Evolutionary conservation across 108 stramenopile genomes (phyloP), one percentile per base, ranked within the genome.

Genomic region (Skeletonema marinoi): DNA sequence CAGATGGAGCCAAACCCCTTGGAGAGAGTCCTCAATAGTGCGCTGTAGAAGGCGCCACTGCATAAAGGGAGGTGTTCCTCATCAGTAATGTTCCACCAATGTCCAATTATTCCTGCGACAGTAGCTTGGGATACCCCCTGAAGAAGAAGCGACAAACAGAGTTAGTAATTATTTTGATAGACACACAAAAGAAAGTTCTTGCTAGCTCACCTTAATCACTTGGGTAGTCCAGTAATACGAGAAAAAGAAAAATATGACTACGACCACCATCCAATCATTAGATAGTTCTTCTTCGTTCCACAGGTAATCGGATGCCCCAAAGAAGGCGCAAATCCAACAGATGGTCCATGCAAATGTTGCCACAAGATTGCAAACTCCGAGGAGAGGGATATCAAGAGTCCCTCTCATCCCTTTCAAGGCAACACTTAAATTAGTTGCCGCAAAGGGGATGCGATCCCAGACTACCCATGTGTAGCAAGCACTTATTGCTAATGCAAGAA

Each of bases 1-100:
- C 90, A 91, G 17, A 97, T 93, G 36, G 88, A 87, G 7, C 96
- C 96, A 81, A 95, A 89, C 19, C 87, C 84, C 41, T 54, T 76
- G 6, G 88, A 85, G 11, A 85, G 39, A 66, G 78, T 77, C 31
- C 87, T 75, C 48, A 74, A 69, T 3, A 96, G 41, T 25, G 87
- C 84, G n/a, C 64, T 65, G 16, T 58, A 56, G 17, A 82, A 63
- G 7, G 86, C 82, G 10, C 80, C 86, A 32, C 75, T 59, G 30
- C 86, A 89, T 66, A 89, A 84, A 35, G 85, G 83, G 21, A 82
- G 54, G 6, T 33, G 48, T 0, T 82, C 88, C 10, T 85, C 81
- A 41, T 85, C 80, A 16, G 87, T 60, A 32, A 77, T 70, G 54
- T 80, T 83, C 78, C 93, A 96, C 97, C 97, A 97, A 17, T 91